Evolutionary conservation across 2,329 filamentous ascomycete genomes (phyloP), one percentile per base, ranked within the genome.

Genomic region (Pyricularia sp.): DNA sequence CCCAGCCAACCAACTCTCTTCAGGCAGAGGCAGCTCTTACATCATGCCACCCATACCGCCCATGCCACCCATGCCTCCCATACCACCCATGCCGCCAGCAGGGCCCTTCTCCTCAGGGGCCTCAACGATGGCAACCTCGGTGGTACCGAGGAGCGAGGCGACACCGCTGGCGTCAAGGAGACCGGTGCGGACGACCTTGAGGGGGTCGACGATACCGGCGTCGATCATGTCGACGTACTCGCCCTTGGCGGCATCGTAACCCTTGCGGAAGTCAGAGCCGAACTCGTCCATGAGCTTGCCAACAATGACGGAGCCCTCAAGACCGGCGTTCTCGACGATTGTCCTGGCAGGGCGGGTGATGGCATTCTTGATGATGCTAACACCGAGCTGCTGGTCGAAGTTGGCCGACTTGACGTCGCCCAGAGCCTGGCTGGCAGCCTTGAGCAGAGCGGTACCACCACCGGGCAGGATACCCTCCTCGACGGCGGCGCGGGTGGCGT

Each of bases 161-260:
- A 99, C 95, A 82, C 95, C 95, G 78, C 91, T 94, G 75, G 95
- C 95, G 76, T 99, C 95, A 77, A 94, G 88, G 70, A 99, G 90
- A 77, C 93, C 94, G 72, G 95, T 99, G 77, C 95, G 93, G 78
- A 99, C 95, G 75, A 99, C 95, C 92, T 99, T 99, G 87, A 99
- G 92, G 73, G 95, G 95, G 80, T 99, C 95, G 70, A 99, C 91
- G 81, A 99, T 99, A 91, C 95, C 95, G 74, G 93, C 88, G 72
- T 87, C 81, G 78, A 99, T 97, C 95, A 99, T 98, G 85, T 99
- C 94, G 74, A 97, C 93, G 83, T 97, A 99, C 85, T 98, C 92
- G 81, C 94, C 93, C 86, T 94, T 97, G 79, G 93, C 84, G 83
- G 92, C 95, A 87, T 99, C 93, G 84, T 93, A 99, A 73, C 95